phyloP scores from a whole-genome alignment of 2,329 filamentous ascomycete species.

The Nothopassalora personata region DNA sequence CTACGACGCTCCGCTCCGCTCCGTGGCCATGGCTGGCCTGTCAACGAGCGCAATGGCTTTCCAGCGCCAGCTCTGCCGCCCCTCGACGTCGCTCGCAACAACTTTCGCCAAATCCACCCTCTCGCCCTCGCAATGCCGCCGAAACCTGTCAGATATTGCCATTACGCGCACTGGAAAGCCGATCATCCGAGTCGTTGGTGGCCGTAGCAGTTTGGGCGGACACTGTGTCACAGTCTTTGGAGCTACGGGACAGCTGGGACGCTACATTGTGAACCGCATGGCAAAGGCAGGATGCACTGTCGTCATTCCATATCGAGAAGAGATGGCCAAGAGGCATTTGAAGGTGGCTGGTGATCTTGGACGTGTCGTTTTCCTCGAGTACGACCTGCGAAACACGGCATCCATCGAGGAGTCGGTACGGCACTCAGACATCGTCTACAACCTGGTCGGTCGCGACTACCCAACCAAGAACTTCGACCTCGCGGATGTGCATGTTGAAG shows the following conservation, averaged over 20 bases:
- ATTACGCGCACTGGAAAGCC: slow-evolving; percentile 97
- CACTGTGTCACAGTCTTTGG: slow-evolving; percentile 97
- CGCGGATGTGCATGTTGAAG: slow-evolving; percentile 88
- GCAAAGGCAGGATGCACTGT: slow-evolving; percentile 92
- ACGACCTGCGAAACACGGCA: slow-evolving; percentile 86
- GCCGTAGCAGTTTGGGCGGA: slow-evolving; percentile 61
- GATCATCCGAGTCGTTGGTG: slow-evolving; percentile 80
- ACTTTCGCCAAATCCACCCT: slow-evolving; percentile 23
- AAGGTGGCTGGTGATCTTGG: slow-evolving; percentile 95
- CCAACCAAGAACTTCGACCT: slow-evolving; percentile 98
- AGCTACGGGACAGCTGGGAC: slow-evolving; percentile 88
- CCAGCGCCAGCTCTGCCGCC: slow-evolving; percentile 32
- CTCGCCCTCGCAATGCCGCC: slow-evolving; percentile 27
- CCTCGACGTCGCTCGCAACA: slow-evolving; percentile 25
- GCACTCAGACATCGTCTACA: slow-evolving; percentile 97
- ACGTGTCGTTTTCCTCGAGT: slow-evolving; percentile 85
- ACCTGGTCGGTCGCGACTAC: slow-evolving; percentile 89
- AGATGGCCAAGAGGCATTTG: slow-evolving; percentile 95
- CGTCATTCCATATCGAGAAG: slow-evolving; percentile 87
- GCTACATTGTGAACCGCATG: slow-evolving; percentile 95
- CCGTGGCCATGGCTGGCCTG: slow-evolving; percentile 29
- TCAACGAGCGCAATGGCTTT: slow-evolving; percentile 29
- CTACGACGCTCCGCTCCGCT: slow-evolving; percentile 19
- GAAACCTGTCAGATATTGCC: slow-evolving; percentile 68
- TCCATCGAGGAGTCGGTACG: slow-evolving; percentile 95